Evolutionary conservation across 352 stramenopile species (phyloP), one percentile per base, ranked within the genome.

Genomic region (Globisporangium recalcitrans): DNA sequence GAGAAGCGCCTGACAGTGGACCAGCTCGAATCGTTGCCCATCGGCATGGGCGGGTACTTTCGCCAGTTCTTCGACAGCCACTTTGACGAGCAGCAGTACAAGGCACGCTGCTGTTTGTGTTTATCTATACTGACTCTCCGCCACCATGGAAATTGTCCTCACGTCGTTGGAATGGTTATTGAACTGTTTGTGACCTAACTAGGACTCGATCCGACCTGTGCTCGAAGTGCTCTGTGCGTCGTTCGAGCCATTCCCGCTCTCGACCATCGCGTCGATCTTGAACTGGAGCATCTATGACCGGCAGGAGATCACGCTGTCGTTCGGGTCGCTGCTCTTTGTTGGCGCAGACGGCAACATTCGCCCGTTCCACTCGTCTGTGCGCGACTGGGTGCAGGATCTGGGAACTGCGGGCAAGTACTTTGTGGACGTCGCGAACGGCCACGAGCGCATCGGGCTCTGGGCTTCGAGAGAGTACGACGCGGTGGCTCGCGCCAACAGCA

Each of bases 281-380:
- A 65, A 78, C 52, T 85, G 77, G 77, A 73, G 70, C 42, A 62
- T 69, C 13, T 90, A 91, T 55, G 71, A 87, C 24, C 77, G 83
- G 57, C 77, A 79, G 29, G 80, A 88, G 42, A 78, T 87, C 53
- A 62, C 71, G 7, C 66, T 61, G 2, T 70, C 68, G 10, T 75
- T 90, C 21, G 78, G 82, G 8, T 81, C 82, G 31, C 69, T 91
- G 19, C 76, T 91, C 34, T 84, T 67, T 53, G 65, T 89, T 26
- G 68, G 72, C 9, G 78, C 85, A 34, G 62, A 73, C 36, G 73
- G 70, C 26, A 68, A 65, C 38, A 52, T 81, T 32, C 76, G 79
- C n/a, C 78, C 82, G 27, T 91, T 91, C 71, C 82, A 91, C 65
- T 87, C 80, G 44, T 90, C 80, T 2, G 82, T 91, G 36, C 54